phyloP scores from a whole-genome alignment of 805 yeast species.

The Phaffomyces antillensis region DNA sequence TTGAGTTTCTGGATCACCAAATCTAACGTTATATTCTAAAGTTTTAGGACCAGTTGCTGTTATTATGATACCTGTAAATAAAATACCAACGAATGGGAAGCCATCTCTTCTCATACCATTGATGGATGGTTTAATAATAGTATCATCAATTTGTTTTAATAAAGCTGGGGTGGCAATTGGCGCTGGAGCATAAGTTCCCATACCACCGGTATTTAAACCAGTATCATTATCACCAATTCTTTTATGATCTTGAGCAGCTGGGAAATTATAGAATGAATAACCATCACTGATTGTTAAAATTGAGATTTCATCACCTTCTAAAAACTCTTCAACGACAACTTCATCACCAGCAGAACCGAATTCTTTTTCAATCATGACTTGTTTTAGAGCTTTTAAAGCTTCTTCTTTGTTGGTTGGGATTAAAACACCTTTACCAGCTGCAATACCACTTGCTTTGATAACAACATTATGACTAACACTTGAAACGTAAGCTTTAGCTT shows the following conservation, averaged over 20 bases:
- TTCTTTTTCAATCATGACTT: slow-evolving; percentile 81
- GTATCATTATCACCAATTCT: slow-evolving; percentile 88
- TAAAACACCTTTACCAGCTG: slow-evolving; percentile 97
- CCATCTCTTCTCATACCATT: slow-evolving; percentile 96
- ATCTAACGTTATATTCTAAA: slow-evolving; percentile 93
- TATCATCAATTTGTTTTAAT: slow-evolving; percentile 59
- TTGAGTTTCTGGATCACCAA: slow-evolving; percentile 99
- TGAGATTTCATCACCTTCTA: slow-evolving; percentile 95
- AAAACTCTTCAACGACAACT: slow-evolving; percentile 90
- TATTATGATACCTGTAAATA: slow-evolving; percentile 93
- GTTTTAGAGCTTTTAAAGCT: slow-evolving; percentile 76
- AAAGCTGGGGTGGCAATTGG: slow-evolving; percentile 83
- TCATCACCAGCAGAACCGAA: slow-evolving; percentile 94
- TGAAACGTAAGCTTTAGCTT: slow-evolving; percentile 66
- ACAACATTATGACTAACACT: slow-evolving; percentile 70
- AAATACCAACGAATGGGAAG: slow-evolving; percentile 89
- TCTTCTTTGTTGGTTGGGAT: slow-evolving; percentile 82
- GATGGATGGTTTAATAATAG: slow-evolving; percentile 84
- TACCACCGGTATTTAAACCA: slow-evolving; percentile 97
- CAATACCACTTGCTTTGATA: slow-evolving; percentile 95
- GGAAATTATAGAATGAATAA: slow-evolving; percentile 80
- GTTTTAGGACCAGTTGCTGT: slow-evolving; percentile 88
- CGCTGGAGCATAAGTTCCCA: slow-evolving; percentile 99
- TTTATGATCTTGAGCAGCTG: slow-evolving; percentile 98
- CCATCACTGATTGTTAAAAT: slow-evolving; percentile 92